These are phyloP conservation scores for Sphaerobolus stellatus DNA, from an alignment of 1,284 basidiomycete species.

Conservation along the genomic window DNA sequence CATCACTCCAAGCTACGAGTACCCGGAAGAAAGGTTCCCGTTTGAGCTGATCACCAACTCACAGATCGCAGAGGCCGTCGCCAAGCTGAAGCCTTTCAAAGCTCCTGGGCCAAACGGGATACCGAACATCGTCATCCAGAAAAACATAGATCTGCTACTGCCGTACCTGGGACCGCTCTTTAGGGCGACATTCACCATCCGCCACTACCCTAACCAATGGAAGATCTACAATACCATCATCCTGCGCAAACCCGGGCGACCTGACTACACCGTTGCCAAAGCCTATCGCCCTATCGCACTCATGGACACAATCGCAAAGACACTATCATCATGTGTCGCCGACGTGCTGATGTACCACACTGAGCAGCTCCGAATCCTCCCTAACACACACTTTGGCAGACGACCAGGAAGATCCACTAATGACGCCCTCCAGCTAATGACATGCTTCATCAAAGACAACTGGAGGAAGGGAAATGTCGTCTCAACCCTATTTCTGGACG, in stretches of 20 bases:
- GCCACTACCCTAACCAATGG: conserved; percentile 21
- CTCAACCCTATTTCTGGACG: too few species aligned
- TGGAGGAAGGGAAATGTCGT: too few species aligned
- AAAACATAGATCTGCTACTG: conserved; percentile 17
- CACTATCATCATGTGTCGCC: too few species aligned
- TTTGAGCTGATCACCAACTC: conserved; percentile 16
- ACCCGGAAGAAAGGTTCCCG: conserved; percentile 25
- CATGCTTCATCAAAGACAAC: too few species aligned
- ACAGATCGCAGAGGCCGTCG: conserved; percentile 18
- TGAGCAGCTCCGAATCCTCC: too few species aligned
- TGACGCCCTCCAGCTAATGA: too few species aligned
- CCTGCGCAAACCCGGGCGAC: too few species aligned
- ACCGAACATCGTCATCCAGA: conserved; percentile 30
- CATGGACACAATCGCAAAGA: conserved; percentile 24
- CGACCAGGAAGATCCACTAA: too few species aligned
- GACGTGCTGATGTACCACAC: too few species aligned
- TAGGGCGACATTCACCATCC: conserved; percentile 20
- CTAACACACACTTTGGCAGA: too few species aligned
- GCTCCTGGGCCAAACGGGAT: conserved; percentile 32
- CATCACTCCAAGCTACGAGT: conserved; percentile 14
- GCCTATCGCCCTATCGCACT: conserved; percentile 39
- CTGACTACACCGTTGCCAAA: conserved; percentile 28
- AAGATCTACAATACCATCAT: conserved; percentile 20
- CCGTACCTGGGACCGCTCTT: conserved; percentile 26
- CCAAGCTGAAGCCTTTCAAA: conserved; percentile 27